Evolutionary conservation across 2,329 filamentous ascomycete genomes (phyloP), one percentile per base, ranked within the genome.

Genomic region (Gremmenia infestans): DNA sequence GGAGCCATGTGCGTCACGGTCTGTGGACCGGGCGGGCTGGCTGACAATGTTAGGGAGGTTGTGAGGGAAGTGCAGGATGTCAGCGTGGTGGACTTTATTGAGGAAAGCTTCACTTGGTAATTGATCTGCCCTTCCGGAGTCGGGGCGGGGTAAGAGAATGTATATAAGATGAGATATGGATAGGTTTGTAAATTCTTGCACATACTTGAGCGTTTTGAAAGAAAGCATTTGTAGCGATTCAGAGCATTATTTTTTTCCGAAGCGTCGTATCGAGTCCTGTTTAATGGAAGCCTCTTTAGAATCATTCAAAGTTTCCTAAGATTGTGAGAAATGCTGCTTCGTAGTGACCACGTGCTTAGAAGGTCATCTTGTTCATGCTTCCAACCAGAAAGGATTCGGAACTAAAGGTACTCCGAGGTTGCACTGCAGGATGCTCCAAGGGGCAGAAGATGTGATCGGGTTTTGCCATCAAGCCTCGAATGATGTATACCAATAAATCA

Each of bases 1-100:
- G 94, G 94, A 8, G 91, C 92, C 50, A 95, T 97, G 84, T 89
- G 84, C 22, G 91, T 97, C 46, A 87, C 86, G 11, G 87, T 91
- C 22, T 92, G 89, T 64, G 89, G 89, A 3, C 86, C 88, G 9
- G 89, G 89, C 23, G 82, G 82, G 2, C 72, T 93, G 63, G 86
- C 86, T 8, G 89, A 93, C 63, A 88, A 91, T 67, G 87, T 93
- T 1, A 77, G 89, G 48, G 77, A 80, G 32, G 87, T 86, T 1
- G 86, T 88, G 22, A 77, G 88, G 32, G 75, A 78, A 52, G 78
- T 82, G 3, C 81, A 88, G 68, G 81, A 86, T 56, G 73, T 79
- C 19, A 73, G 72, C 2, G 83, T 86, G 43, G 77, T 92, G 15
- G 87, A 91, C 68, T 90, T 90, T 66, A 76, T 88, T 11, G 88